Conservation (phyloP, 129 eudicot species). For the Helianthus tuberosus region DNA sequence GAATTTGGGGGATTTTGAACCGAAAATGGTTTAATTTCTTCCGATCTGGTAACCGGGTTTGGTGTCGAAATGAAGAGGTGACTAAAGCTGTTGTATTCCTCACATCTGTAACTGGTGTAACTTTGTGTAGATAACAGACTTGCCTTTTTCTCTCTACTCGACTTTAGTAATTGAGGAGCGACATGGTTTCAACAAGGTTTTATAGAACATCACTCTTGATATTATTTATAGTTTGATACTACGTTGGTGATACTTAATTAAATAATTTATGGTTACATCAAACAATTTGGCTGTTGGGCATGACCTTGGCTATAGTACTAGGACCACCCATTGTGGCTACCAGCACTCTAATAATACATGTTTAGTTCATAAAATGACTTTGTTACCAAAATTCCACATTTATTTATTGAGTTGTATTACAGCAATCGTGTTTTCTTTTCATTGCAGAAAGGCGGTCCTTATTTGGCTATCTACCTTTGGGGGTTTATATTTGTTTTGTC, state of each 20-base stretch:
- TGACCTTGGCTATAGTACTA: conserved; percentile 52
- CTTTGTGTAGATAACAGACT: conserved; percentile 70
- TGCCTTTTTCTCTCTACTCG: conserved; percentile 91
- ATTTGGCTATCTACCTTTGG: conserved; percentile 93
- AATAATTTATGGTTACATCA: conserved; percentile 41
- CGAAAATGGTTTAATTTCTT: conserved; percentile 3
- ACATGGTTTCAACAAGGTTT: conserved; percentile 94
- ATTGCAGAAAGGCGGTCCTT: conserved; percentile 97
- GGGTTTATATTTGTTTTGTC: conserved; percentile 84
- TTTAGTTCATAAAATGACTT: no score
- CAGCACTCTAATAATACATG: no score
- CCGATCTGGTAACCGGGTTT: no score
- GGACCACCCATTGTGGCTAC: conserved; percentile 96
- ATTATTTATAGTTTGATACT: conserved; percentile 13
- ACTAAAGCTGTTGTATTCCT: not conserved
- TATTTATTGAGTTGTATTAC: no score
- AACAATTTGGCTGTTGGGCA: conserved; percentile 84
- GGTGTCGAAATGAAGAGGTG: no score
- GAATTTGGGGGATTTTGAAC: conserved; percentile 34
- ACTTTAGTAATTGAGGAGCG: conserved; percentile 92
- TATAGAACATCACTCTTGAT: conserved; percentile 5
- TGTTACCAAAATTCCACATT: no score
- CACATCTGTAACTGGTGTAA: not conserved
- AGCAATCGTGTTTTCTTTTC: not conserved
- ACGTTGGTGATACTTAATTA: not conserved